Percentiles rank a stretch among this genome's conserved stretches.
These are phyloP conservation scores for Pterocarpus macrocarpus DNA, from an alignment of 306 rosid genomes.

Conservation along the genomic window DNA sequence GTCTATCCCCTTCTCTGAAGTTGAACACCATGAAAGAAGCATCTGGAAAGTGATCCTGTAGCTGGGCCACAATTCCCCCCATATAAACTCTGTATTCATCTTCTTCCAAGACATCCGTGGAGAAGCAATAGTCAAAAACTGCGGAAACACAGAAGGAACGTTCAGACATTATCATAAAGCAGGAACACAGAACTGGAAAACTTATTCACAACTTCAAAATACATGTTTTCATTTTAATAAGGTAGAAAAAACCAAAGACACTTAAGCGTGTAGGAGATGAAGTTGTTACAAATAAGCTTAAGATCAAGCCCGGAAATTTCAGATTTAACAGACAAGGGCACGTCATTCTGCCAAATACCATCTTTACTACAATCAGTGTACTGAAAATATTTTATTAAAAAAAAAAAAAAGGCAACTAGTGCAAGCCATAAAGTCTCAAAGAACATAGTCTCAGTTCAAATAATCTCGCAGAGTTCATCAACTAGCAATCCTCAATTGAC, in stretches of 20 bases:
- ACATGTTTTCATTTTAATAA: conserved; percentile 1
- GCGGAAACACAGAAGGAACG: conserved; percentile 39
- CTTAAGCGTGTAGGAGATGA: conserved; percentile 1
- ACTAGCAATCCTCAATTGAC: not conserved
- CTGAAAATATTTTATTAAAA: not conserved
- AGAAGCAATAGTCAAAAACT: conserved; percentile 99
- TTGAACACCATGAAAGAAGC: conserved; percentile 98
- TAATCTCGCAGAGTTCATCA: conserved; percentile 19
- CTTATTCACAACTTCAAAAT: conserved; percentile 2
- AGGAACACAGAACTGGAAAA: not conserved
- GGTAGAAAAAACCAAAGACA: conserved; percentile 18
- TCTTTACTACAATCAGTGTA: not conserved
- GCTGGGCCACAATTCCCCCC: conserved; percentile 92
- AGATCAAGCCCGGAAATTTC: conserved; percentile 20
- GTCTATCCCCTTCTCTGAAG: conserved; percentile 89
- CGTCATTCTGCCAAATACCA: conserved; percentile 29
- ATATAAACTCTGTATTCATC: conserved; percentile 85
- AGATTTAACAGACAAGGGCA: not conserved
- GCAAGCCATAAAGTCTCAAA: conserved; percentile 30
- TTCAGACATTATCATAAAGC: conserved; percentile 15
- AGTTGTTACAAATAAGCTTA: not conserved
- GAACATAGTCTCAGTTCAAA: not conserved
- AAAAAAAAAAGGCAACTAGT: not conserved
- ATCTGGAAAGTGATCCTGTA: conserved; percentile 88
- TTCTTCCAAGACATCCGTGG: conserved; percentile 86